phyloP scores from a whole-genome alignment of 1,139 yeast genomes.

The Magnusiomyces suaveolens region DNA sequence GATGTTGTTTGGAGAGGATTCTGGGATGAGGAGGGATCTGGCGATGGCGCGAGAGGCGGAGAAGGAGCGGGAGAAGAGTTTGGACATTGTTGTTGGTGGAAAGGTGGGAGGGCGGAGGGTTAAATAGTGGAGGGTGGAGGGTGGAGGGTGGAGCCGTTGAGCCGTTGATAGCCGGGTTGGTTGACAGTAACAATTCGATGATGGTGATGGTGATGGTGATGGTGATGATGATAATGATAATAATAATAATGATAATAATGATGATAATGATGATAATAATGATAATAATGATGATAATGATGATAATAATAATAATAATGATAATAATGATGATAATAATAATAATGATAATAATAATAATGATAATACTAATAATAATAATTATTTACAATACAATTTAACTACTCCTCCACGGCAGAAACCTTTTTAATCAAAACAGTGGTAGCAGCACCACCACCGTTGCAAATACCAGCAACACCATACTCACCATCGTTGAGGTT shows the following conservation, averaged over 20 bases:
- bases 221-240: too few species aligned
- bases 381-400: too few species aligned
- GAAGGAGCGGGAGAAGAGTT: not conserved
- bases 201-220: too few species aligned
- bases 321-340: too few species aligned
- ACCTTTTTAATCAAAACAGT: constrained; percentile 55
- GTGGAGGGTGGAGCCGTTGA: not conserved
- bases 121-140: not conserved
- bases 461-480: constrained; percentile 91
- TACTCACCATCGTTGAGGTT: constrained; percentile 73
- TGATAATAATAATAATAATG: too few species aligned
- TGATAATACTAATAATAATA: too few species aligned
- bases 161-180: not conserved
- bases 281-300: too few species aligned
- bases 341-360: too few species aligned
- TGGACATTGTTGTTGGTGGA: not conserved
- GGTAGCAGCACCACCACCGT: constrained; percentile 97
- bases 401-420: constrained; percentile 16
- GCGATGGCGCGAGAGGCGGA: not conserved
- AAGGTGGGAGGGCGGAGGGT: not conserved
- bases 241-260: too few species aligned
- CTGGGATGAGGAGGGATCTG: constrained; percentile 14
- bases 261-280: too few species aligned
- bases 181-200: too few species aligned
- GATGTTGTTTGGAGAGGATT: constrained; percentile 20